Base-by-base conservation (phyloP, 371 early-diverging fungal species). In the Fennellomyces sp. region DNA sequence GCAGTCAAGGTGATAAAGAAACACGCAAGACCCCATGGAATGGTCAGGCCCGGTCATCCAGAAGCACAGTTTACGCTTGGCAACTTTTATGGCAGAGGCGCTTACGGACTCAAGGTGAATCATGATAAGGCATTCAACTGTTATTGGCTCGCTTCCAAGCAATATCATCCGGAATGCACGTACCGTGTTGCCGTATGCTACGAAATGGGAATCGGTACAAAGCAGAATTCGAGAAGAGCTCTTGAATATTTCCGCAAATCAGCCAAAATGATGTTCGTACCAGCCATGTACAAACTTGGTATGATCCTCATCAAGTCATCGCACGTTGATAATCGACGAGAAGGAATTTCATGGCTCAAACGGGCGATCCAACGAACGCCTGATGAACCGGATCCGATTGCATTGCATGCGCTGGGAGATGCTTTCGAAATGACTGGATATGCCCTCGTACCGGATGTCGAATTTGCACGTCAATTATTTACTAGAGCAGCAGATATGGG, bases 281-380 rank as follows among this genome's bases (percentile, higher is more conserved):
- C 91, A 0, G 94, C 94, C 29, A 95, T 97, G 94, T 93, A 91
- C 84, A 94, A 94, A 71, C 77, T 95, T 21, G 97, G 94, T 12
- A 85, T 93, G 85, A 76, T 90, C 11, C 64, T 93, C 52, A 66
- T 94, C 59, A 87, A 91, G 62, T 0, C 17, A 21, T 94, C 94
- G 0, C 61, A 83, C 62, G 69, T 93, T 11, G 85, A 87, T 56
- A 63, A 79, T 12, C 54, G 76, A 45, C 89, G 89, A 63, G 95
- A 97, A 67, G 97, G 89, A 23, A 81, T 94, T 42, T 93, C 90
- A 7, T 94, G 94, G 95, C 83, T 95, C 51, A 95, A 91, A 75
- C 82, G 94, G 15, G 94, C 94, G 2, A 93, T 92, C 0, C 84
- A 39, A 83, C 33, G 83, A 80, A 56, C 33, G 26, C 92, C 94